Percentiles rank a stretch among this genome's conserved stretches.
phyloP scores from a whole-genome alignment of 169 alveolate genomes.

The Plasmodium yoelii region DNA sequence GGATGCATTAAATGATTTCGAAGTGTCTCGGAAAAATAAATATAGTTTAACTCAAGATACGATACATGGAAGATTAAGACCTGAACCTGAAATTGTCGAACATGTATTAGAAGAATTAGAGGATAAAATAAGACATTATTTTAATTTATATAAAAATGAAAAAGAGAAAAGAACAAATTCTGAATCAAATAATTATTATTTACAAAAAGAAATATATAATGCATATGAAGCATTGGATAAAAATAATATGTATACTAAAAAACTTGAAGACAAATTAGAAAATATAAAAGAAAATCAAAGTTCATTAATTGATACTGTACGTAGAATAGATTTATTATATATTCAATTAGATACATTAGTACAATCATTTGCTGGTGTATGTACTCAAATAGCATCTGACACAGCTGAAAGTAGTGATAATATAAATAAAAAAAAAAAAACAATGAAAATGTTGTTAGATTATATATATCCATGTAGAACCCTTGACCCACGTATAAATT shows the following conservation, averaged over 20 bases:
- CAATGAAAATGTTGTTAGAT: constrained; percentile 85
- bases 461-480: constrained; percentile 90
- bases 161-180: constrained; percentile 84
- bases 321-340: constrained; percentile 88
- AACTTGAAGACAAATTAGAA: constrained; percentile 81
- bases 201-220: constrained; percentile 84
- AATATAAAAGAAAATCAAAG: constrained; percentile 87
- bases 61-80: constrained; percentile 79
- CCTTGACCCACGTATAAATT: constrained; percentile 87
- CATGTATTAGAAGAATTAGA: constrained; percentile 88
- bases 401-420: background rate
- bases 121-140: constrained; percentile 85
- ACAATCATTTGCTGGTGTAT: constrained; percentile 91
- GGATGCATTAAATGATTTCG: constrained; percentile 25
- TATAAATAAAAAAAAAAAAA: constrained; percentile 77
- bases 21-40: constrained; percentile 1
- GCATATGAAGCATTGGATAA: constrained; percentile 81
- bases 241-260: constrained; percentile 71
- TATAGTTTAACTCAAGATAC: constrained; percentile 78
- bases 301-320: constrained; percentile 86
- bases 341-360: constrained; percentile 89
- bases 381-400: constrained; percentile 88
- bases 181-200: constrained; percentile 84
- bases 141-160: constrained; percentile 84
- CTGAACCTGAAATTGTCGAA: constrained; percentile 88